A percentile compares a stretch with the other conserved stretches of the same genome.
phyloP scores from a whole-genome alignment of 768 basidiomycete species.

The Coprinopsis marcescibilis region DNA sequence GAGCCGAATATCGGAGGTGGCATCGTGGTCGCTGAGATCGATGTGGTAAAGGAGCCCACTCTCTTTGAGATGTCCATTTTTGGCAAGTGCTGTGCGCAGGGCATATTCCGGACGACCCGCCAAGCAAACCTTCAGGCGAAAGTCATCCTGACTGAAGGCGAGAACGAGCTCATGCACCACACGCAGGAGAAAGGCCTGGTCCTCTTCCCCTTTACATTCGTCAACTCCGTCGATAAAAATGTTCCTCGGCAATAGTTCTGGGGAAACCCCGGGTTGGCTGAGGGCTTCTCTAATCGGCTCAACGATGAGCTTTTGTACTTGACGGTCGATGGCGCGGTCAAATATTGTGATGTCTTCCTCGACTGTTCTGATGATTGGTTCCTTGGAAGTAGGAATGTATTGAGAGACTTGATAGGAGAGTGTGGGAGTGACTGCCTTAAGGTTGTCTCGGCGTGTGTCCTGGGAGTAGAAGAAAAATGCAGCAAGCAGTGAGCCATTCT shows the following conservation, averaged over 20 bases:
- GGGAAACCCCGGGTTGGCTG: not conserved
- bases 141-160: not conserved
- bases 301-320: conserved; percentile 8
- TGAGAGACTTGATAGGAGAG: conserved; percentile 10
- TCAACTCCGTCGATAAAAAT: conserved; percentile 11
- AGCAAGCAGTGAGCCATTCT: not conserved
- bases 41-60: not conserved
- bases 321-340: conserved; percentile 1
- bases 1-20: conserved; percentile 1
- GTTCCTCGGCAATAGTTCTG: not conserved
- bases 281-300: not conserved
- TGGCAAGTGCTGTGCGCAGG: not conserved
- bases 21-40: conserved; percentile 2
- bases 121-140: conserved; percentile 6
- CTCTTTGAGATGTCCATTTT: not conserved
- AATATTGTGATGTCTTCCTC: not conserved
- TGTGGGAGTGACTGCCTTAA: not conserved
- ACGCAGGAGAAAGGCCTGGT: conserved; percentile 7
- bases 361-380: conserved; percentile 2
- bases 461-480: not conserved
- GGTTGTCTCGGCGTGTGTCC: not conserved
- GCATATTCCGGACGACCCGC: conserved; percentile 12
- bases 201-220: conserved; percentile 10
- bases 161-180: conserved; percentile 1
- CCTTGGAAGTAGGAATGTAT: not conserved